Base-by-base conservation (phyloP, 1,284 basidiomycete genomes). In the Chiua sp. region DNA sequence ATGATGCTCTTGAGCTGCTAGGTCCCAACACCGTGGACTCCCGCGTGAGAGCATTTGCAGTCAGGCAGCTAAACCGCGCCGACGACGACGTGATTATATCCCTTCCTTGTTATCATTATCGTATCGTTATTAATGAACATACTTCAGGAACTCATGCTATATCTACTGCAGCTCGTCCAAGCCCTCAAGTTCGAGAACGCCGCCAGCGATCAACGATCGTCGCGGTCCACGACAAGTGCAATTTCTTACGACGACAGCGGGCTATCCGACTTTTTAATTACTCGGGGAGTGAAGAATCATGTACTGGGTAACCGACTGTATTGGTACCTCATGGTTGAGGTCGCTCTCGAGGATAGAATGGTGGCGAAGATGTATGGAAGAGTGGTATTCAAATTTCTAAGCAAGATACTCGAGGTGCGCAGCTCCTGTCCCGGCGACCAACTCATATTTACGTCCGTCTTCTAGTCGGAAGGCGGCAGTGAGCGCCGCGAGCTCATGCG, bases 301-400 rank as follows among this genome's bases (percentile, higher is more conserved):
- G 83, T 95, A 0, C 80, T 99, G 2, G 97, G 96, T 1, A 98
- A 98, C 69, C 86, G 93, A 32, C 82, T 99, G 61, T 92, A 98
- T 72, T 99, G 98, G 98, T 99, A 99, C 69, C 86, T 99, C 56
- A 94, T 94, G 84, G 97, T 99, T 5, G 98, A 99, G 75, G 90
- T 91, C 50, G 72, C 74, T 3, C 77, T 88, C 30, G 90, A 93
- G 66, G 94, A 96, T 72, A 87, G 88, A 55, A 79, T 88, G 30
- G 87, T 92, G 71, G 93, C 93, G 4, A 93, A 93, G 79, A 93
- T 98, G 88, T 99, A 96, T 71, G 92, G 88, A 2, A 85, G 90
- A 53, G 93, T 99, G 2, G 92, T 93, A 13, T 93, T 87, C 76
- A 91, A 90, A 60, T 98, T 95, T 72, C 90, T 94, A 84, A 87